Evolutionary conservation across 1,284 basidiomycete genomes (phyloP), one percentile per base, ranked within the genome.

Genomic region (Cystobasidium pallidum): DNA sequence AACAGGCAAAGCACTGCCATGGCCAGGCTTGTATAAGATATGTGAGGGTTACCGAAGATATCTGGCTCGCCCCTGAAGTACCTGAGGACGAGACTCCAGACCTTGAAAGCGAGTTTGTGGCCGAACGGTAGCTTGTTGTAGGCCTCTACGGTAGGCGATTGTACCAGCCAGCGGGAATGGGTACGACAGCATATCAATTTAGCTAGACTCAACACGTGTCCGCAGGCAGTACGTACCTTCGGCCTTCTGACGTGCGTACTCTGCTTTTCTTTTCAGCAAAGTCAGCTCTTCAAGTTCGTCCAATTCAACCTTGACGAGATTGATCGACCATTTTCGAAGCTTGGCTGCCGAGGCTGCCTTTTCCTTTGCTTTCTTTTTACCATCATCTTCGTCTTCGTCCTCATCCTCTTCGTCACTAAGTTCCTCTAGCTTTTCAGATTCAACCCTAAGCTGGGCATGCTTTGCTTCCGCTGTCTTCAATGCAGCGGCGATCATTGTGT

Each of bases 1-100:
- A 68, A 26, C 24, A 68, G 57, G 55, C 66, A 58, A n/a, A 68
- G 28, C 4, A 52, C 26, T 7, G 66, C 43, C 52, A 68, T 57
- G 26, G 66, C 43, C 19, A 52, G 32, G 39, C 57, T 58, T 21
- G 51, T 24, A 39, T 57, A 68, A 7, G 66, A 68, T 8, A 57
- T 34, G 21, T 57, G 17, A 15, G 54, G 28, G n/a, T 34, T 34
- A 10, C 32, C 32, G 19, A 36, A 32, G 0, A n/a, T n/a, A 19
- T 57, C 54, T n/a, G 32, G 28, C 28, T 57, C 26, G 13, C 28
- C 54, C 24, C 32, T n/a, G 21, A 57, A 57, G 30, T 57, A 57
- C 36, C 32, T 10, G 32, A 57, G 54, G 19, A 34, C 13, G 10
- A 28, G 54, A 19, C 28, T 36, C 24, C 26, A 57, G 6, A 57